phyloP scores from a whole-genome alignment of 1,284 basidiomycete genomes.

The Cutaneotrichosporon sp. region DNA sequence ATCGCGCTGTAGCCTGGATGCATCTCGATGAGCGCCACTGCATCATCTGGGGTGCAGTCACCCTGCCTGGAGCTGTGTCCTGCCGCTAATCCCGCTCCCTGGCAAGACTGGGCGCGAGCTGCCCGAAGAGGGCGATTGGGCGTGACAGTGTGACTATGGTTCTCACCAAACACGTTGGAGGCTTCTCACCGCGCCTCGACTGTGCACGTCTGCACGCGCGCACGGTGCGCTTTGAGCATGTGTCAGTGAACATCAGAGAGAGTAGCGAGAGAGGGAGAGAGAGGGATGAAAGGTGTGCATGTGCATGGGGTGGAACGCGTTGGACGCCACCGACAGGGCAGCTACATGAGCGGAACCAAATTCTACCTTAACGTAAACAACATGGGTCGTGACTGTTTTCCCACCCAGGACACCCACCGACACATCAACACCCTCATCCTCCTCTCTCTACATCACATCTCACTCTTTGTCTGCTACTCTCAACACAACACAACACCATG shows the following conservation, averaged over 20 bases:
- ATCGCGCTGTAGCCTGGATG: no score
- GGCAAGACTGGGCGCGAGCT: not conserved
- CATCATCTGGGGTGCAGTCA: no score
- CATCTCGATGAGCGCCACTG: no score
- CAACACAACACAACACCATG: not conserved
- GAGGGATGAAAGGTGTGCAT: not conserved
- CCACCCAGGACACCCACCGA: not conserved
- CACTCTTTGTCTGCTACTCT: not conserved
- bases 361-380: not conserved
- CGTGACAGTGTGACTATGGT: not conserved
- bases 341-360: not conserved
- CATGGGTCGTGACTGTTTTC: not conserved
- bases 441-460: not conserved
- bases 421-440: not conserved
- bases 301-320: not conserved
- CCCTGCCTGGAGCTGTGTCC: not conserved
- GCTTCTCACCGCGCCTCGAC: not conserved
- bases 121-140: not conserved
- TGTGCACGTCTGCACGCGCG: not conserved
- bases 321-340: not conserved
- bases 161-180: not conserved
- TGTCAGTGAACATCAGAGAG: no score
- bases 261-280: no score
- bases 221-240: not conserved
- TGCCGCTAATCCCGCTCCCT: not conserved